A percentile compares a stretch with the other conserved stretches of the same genome.
phyloP scores from a whole-genome alignment of 768 basidiomycete species.

The Phlebiopsis flavidoalba region DNA sequence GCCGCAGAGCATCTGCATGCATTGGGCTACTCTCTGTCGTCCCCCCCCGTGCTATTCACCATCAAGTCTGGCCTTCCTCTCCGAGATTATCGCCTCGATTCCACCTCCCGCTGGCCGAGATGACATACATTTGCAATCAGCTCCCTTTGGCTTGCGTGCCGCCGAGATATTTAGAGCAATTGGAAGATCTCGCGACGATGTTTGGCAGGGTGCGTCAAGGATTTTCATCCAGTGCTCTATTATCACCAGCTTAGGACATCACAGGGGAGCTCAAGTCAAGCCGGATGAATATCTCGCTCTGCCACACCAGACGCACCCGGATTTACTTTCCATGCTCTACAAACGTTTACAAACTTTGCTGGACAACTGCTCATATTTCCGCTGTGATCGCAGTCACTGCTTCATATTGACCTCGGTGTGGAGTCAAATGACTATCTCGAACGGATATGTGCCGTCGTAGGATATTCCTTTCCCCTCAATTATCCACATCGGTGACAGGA shows the following conservation, averaged over 20 bases:
- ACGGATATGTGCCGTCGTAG: slow-evolving; percentile 53
- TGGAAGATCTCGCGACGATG: slow-evolving; percentile 46
- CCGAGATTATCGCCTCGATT: slow-evolving; percentile 7
- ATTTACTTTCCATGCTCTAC: slow-evolving; percentile 61
- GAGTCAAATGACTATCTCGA: slow-evolving; percentile 64
- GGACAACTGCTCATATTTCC: slow-evolving; percentile 44
- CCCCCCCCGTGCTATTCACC: slow-evolving; percentile 43
- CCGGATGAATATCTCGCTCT: slow-evolving; percentile 15
- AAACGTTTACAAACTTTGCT: slow-evolving; percentile 47
- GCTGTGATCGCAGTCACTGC: slow-evolving; percentile 53
- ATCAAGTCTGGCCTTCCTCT: slow-evolving; percentile 45
- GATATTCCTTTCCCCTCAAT: slow-evolving; percentile 27
- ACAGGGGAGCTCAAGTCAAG: neutral
- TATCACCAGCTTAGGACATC: neutral
- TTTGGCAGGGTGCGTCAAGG: slow-evolving; percentile 50
- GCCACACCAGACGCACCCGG: slow-evolving; percentile 29
- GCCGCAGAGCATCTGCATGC: slow-evolving; percentile 40
- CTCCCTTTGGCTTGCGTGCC: slow-evolving; percentile 21
- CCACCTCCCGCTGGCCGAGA: neutral
- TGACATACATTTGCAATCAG: slow-evolving; percentile 11
- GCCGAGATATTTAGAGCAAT: slow-evolving; percentile 18
- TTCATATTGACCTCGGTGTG: slow-evolving; percentile 54
- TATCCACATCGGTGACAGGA: neutral
- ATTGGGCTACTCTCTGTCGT: slow-evolving; percentile 60
- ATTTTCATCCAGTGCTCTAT: no score